Evolutionary conservation across 148 eudicot species (phyloP), one percentile per base, ranked within the genome.

Genomic region (Fagopyrum homotropicum): DNA sequence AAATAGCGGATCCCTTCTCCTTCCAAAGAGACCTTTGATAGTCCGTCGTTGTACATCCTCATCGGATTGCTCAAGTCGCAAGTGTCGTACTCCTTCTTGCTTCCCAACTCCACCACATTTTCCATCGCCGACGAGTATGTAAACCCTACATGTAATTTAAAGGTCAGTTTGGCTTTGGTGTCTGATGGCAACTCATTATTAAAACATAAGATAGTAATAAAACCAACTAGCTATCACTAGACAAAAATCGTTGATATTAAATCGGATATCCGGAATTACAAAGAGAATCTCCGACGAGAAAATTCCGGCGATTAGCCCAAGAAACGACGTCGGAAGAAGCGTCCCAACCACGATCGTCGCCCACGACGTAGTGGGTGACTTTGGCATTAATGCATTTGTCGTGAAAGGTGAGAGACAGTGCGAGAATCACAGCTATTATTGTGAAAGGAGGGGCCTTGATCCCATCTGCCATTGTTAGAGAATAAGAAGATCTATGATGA

Each of bases 1-100:
- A 93, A 93, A 86, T 89, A 93, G 64, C 93, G 89, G 76, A 61
- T 75, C n/a, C 93, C 93, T 85, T 86, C 93, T 64, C 60, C 72
- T 6, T 85, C 75, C 4, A 93, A 89, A 0, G 79, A 43, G 11
- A 90, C 76, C 46, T 82, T 78, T 66, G 85, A 83, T 45, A 85
- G 43, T 74, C 87, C 89, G 52, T 85, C 86, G 11, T 89, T 88
- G 80, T 82, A 86, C 92, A 84, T 88, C 82, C 47, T 87, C 76
- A 89, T 86, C 12, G 93, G 96, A 76, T 89, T 89, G 45, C 79
- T 74, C 40, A 93, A 69, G 76, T 89, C 88, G 73, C 98, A 93
- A 17, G 89, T 76, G 30, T 80, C 84, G 73, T 80, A 88, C 75
- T 89, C 93, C 2, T 86, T 87, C 77, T 79, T 77, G 81, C 75